Conservation (phyloP, 1,284 basidiomycete species). For the Marasmius tenuissimus region DNA sequence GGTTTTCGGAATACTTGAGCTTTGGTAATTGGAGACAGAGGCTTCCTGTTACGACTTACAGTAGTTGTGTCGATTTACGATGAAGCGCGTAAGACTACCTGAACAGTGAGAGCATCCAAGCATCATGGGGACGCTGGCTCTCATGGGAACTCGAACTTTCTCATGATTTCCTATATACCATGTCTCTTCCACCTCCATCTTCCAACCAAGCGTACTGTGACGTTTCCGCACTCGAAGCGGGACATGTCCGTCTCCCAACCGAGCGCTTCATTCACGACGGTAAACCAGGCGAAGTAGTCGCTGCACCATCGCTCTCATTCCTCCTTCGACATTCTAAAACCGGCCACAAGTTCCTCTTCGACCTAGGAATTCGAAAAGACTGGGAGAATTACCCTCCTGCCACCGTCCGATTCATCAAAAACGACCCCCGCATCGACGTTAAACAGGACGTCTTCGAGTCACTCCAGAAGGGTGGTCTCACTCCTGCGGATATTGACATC, state of each 20-base stretch:
- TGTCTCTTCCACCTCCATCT: neutral
- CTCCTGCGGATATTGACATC: conserved; percentile 39
- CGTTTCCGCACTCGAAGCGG: conserved; percentile 52
- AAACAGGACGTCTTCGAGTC: conserved; percentile 47
- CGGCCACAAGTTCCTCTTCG: conserved; percentile 44
- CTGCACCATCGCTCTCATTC: conserved; percentile 46
- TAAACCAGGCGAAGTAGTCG: conserved; percentile 22
- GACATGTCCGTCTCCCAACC: conserved; percentile 34
- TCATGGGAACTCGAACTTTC: no score
- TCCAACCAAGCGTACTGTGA: conserved; percentile 9
- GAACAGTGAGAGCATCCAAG: no score
- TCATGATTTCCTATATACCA: neutral
- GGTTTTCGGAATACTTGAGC: no score
- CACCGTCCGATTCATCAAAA: conserved; percentile 25
- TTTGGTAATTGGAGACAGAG: no score
- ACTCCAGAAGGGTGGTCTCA: conserved; percentile 44
- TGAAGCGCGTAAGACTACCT: no score
- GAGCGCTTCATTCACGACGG: conserved; percentile 36
- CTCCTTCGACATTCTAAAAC: conserved; percentile 44
- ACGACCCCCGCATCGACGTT: conserved; percentile 28
- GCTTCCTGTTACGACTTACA: no score
- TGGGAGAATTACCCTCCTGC: conserved; percentile 37
- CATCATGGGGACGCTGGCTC: no score
- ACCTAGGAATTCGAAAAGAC: conserved; percentile 53
- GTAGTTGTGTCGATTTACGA: no score